Evolutionary conservation across 2,329 filamentous ascomycete species (phyloP).

Genomic region (Colletotrichum destructivum): DNA sequence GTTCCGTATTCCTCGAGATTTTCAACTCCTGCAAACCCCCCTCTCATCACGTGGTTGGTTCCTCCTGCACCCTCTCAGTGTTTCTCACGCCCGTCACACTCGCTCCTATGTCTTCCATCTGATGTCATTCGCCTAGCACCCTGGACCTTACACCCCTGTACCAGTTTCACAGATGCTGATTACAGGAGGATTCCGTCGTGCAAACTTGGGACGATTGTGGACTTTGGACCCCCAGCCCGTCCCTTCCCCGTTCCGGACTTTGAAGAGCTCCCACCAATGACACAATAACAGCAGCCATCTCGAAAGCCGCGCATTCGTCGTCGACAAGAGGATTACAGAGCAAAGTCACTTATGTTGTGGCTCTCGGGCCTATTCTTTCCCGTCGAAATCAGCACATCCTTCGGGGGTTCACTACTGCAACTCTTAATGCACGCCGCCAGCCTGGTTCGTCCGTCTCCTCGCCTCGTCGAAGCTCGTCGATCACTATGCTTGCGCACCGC

Average conservation of each 20-base stretch:
- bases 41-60: constrained; percentile 28
- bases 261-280: too few relatives aligned
- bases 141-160: constrained; percentile 29
- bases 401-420: constrained; percentile 13
- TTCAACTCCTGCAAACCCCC: constrained; percentile 14
- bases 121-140: constrained; percentile 34
- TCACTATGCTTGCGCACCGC: constrained; percentile 7
- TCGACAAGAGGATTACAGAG: constrained; percentile 1
- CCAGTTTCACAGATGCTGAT: constrained; percentile 39
- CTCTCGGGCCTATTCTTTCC: not conserved
- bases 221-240: constrained; percentile 10
- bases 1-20: not conserved
- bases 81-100: not conserved
- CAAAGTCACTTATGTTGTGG: not conserved
- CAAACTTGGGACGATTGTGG: constrained; percentile 38
- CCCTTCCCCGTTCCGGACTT: too few relatives aligned
- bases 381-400: constrained; percentile 5
- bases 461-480: constrained; percentile 6
- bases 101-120: constrained; percentile 23
- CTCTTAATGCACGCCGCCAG: constrained; percentile 8
- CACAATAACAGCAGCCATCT: not conserved
- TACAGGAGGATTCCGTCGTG: constrained; percentile 35
- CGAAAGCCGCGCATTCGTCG: not conserved
- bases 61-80: not conserved
- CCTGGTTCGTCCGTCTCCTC: constrained; percentile 3